phyloP scores from a whole-genome alignment of 2,329 filamentous ascomycete genomes.

The Erysiphe pisi region DNA sequence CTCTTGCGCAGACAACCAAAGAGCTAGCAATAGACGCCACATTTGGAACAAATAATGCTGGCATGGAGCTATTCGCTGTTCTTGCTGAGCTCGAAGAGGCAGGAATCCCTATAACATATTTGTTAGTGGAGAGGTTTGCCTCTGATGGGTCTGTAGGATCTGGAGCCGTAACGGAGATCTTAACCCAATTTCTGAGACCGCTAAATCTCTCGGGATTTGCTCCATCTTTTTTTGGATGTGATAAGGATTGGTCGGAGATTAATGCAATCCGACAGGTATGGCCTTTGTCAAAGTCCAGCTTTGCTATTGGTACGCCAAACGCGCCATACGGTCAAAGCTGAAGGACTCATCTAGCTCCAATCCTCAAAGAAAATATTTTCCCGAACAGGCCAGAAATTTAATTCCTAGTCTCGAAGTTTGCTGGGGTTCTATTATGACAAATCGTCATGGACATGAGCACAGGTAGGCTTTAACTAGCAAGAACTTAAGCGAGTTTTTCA shows the following conservation, averaged over 20 bases:
- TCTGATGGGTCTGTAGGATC: too few species aligned
- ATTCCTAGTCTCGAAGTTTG: neutral
- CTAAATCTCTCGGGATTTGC: too few species aligned
- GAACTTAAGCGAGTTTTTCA: neutral
- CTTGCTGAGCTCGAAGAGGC: neutral
- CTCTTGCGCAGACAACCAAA: neutral
- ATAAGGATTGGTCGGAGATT: too few species aligned
- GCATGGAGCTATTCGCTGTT: neutral
- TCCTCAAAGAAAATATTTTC: too few species aligned
- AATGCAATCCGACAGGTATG: neutral
- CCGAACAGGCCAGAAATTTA: too few species aligned
- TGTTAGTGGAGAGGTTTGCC: too few species aligned
- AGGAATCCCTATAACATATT: too few species aligned
- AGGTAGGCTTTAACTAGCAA: neutral
- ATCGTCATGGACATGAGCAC: neutral
- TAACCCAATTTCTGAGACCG: too few species aligned
- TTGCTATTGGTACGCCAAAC: neutral
- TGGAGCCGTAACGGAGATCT: too few species aligned
- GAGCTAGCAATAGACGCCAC: neutral
- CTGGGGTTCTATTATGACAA: neutral
- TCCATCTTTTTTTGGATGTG: too few species aligned
- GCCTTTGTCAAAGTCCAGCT: neutral
- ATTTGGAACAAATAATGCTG: neutral
- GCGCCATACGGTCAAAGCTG: neutral
- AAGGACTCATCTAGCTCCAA: neutral